Conservation (phyloP, 805 yeast species). For the Cephaloascus fragrans region DNA sequence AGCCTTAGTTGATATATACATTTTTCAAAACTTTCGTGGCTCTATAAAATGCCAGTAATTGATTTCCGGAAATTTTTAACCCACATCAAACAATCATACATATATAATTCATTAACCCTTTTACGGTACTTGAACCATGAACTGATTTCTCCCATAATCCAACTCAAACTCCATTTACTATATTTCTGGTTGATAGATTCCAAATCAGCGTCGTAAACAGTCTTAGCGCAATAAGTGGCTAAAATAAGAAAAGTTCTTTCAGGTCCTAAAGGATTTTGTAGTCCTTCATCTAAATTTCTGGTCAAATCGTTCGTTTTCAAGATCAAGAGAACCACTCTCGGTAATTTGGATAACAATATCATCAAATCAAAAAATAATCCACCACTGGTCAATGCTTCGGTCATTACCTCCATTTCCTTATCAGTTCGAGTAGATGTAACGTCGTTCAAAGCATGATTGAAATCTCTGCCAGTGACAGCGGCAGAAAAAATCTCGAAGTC, state of each 20-base stretch:
- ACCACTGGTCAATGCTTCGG: constrained; percentile 46
- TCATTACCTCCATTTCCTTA: constrained; percentile 63
- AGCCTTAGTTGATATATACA: too few relatives aligned
- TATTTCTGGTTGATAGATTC: constrained; percentile 21
- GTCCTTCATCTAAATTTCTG: constrained; percentile 75
- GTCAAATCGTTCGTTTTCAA: constrained; percentile 92
- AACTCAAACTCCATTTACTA: constrained; percentile 10
- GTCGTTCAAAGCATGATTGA: constrained; percentile 59
- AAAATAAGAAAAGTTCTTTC: constrained; percentile 81
- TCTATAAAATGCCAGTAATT: too few relatives aligned
- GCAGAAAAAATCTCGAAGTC: constrained; percentile 83
- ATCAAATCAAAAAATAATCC: constrained; percentile 67
- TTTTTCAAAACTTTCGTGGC: too few relatives aligned
- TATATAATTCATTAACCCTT: constrained; percentile 18
- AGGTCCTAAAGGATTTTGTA: constrained; percentile 76
- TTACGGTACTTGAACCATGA: constrained; percentile 25
- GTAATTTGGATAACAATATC: constrained; percentile 69
- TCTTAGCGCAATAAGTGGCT: constrained; percentile 81
- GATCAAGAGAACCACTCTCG: constrained; percentile 76
- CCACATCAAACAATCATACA: constrained; percentile 23
- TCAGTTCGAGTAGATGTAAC: constrained; percentile 43
- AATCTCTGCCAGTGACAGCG: constrained; percentile 92
- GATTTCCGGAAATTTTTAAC: constrained; percentile 8
- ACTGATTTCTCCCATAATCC: constrained; percentile 8
- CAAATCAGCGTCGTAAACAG: constrained; percentile 60